A percentile compares a stretch with the other conserved stretches of the same genome.
Conservation (phyloP, 805 yeast species). For the Candida ortonii region DNA sequence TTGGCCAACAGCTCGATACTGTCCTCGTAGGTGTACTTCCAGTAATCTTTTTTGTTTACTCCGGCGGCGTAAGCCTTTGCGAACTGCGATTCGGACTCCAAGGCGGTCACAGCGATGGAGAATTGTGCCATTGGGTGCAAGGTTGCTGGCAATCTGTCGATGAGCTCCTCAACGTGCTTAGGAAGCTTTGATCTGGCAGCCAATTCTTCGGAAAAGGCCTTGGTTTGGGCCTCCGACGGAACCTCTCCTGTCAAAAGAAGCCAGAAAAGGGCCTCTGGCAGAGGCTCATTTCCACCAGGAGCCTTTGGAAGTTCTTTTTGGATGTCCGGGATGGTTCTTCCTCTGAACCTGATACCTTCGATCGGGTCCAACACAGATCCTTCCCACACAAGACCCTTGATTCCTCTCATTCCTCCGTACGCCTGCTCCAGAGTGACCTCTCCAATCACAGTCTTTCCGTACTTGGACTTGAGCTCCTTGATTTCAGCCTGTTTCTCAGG, state of each 20-base stretch:
- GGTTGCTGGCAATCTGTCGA: constrained; percentile 71
- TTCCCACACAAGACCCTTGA: constrained; percentile 84
- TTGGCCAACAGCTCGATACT: constrained; percentile 77
- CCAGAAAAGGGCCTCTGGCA: constrained; percentile 84
- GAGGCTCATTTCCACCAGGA: constrained; percentile 59
- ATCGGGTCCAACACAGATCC: constrained; percentile 82
- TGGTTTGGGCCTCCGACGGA: constrained; percentile 69
- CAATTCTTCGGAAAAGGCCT: constrained; percentile 68
- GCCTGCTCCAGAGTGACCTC: constrained; percentile 77
- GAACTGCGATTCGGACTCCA: constrained; percentile 78
- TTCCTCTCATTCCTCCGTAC: constrained; percentile 90
- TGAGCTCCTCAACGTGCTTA: constrained; percentile 68
- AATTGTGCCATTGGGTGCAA: constrained; percentile 91
- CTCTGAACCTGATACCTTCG: constrained; percentile 86
- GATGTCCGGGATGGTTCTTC: constrained; percentile 77
- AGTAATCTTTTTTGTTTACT: constrained; percentile 77
- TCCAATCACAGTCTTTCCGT: constrained; percentile 80
- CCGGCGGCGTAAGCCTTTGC: constrained; percentile 85
- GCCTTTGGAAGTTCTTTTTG: constrained; percentile 73
- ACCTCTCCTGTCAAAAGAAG: constrained; percentile 77
- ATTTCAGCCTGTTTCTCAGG: constrained; percentile 92
- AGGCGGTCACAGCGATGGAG: constrained; percentile 76
- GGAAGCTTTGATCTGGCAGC: constrained; percentile 79
- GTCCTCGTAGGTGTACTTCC: constrained; percentile 83
- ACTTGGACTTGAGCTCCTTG: constrained; percentile 82